phyloP scores from a whole-genome alignment of 352 stramenopile genomes.

The Phytophthora hibernalis region DNA sequence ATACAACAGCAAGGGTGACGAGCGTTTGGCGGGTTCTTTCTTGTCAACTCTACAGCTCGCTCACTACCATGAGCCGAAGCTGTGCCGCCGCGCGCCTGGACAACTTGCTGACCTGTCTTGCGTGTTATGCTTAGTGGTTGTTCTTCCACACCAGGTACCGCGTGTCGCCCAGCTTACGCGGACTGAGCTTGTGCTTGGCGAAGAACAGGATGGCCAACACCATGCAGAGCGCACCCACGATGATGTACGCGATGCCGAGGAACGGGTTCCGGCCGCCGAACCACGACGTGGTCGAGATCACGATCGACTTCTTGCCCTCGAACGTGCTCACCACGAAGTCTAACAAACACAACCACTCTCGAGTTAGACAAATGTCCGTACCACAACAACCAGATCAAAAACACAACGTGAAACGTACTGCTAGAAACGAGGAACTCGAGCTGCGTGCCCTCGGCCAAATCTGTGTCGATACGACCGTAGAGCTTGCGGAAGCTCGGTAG shows the following conservation, averaged over 20 bases:
- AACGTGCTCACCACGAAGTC: constrained; percentile 97
- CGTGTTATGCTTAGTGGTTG: constrained; percentile 76
- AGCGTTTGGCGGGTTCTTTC: constrained; percentile 23
- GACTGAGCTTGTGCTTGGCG: constrained; percentile 95
- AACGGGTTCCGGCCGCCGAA: constrained; percentile 98
- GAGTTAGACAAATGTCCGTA: constrained; percentile 5
- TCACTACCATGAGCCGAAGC: constrained; percentile 22
- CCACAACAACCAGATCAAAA: neutral
- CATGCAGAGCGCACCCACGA: constrained; percentile 95
- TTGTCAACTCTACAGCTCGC: constrained; percentile 32
- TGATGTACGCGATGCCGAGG: constrained; percentile 96
- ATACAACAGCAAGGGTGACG: constrained; percentile 27
- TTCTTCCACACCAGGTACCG: constrained; percentile 97
- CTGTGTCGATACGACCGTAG: constrained; percentile 98
- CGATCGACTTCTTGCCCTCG: constrained; percentile 96
- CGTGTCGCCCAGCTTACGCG: constrained; percentile 95
- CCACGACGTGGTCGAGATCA: constrained; percentile 96
- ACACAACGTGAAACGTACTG: constrained; percentile 59
- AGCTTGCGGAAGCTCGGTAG: constrained; percentile 99
- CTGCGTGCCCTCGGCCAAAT: constrained; percentile 89
- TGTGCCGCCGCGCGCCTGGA: constrained; percentile 14
- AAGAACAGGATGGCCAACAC: constrained; percentile 95
- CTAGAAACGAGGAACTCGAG: constrained; percentile 94
- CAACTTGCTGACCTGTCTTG: constrained; percentile 28
- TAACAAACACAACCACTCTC: constrained; percentile 36